These are phyloP conservation scores for Solanum chilense DNA, from an alignment of 257 asterid genomes.

Conservation along the genomic window DNA sequence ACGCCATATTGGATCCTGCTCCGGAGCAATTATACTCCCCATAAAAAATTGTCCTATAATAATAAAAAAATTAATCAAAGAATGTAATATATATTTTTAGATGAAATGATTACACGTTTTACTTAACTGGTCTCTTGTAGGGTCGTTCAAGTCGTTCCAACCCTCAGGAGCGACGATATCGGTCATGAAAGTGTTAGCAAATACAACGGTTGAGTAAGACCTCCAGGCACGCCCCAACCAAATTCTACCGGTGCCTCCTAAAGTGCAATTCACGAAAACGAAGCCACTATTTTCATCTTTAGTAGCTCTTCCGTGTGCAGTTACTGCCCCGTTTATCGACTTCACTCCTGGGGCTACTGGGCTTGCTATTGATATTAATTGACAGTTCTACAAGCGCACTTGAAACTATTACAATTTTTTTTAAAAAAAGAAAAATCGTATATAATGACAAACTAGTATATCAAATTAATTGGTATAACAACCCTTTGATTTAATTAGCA, in stretches of 20 bases:
- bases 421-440: too few relatives aligned
- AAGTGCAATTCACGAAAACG: slow-evolving; percentile 54
- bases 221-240: slow-evolving; percentile 97
- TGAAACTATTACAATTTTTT: background rate
- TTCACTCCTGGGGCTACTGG: slow-evolving; percentile 33
- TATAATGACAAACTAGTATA: too few relatives aligned
- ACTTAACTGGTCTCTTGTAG: slow-evolving; percentile 58
- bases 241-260: slow-evolving; percentile 82
- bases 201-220: slow-evolving; percentile 80
- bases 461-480: too few relatives aligned
- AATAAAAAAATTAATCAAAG: too few relatives aligned
- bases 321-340: slow-evolving; percentile 60
- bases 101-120: background rate
- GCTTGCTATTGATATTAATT: slow-evolving; percentile 62
- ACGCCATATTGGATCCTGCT: slow-evolving; percentile 47
- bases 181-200: slow-evolving; percentile 57
- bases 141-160: slow-evolving; percentile 94
- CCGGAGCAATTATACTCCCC: slow-evolving; percentile 86
- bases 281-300: slow-evolving; percentile 84
- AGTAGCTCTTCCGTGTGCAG: slow-evolving; percentile 75
- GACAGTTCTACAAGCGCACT: slow-evolving; percentile 33
- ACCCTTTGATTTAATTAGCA: too few relatives aligned
- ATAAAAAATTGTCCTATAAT: slow-evolving; percentile 47
- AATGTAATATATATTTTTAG: background rate
- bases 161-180: slow-evolving; percentile 83